Percentiles rank a stretch among this genome's conserved stretches.
phyloP scores from a whole-genome alignment of 176 grass and related monocot species.

The Oryza brachyantha region DNA sequence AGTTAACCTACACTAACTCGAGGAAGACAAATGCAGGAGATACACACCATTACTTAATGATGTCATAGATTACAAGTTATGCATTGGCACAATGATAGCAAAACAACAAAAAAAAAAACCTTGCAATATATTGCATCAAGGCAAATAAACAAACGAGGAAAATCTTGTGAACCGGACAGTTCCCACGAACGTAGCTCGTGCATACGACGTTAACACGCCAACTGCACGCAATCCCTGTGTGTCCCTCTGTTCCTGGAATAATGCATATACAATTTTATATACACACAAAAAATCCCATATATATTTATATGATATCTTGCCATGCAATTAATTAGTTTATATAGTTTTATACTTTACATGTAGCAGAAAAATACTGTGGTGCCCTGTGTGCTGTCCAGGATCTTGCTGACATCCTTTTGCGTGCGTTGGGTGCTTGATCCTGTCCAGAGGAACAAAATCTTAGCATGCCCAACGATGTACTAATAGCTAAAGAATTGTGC shows the following conservation, averaged over 20 bases:
- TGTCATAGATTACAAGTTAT: no score
- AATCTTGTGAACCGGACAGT: background rate
- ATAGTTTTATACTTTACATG: background rate
- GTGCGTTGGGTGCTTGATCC: background rate
- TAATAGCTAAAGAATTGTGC: background rate
- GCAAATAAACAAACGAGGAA: background rate
- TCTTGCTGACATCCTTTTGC: slow-evolving; percentile 18
- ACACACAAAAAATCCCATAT: no score
- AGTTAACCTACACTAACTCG: background rate
- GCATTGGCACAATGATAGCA: no score
- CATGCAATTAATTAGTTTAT: background rate
- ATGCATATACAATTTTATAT: background rate
- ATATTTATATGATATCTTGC: no score
- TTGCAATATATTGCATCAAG: background rate
- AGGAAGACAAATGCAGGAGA: background rate
- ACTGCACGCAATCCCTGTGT: background rate
- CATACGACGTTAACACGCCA: background rate
- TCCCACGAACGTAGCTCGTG: background rate
- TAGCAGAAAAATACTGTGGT: background rate
- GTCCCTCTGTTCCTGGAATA: background rate
- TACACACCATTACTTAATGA: background rate
- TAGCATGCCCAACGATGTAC: background rate
- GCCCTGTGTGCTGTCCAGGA: background rate
- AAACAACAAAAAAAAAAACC: background rate
- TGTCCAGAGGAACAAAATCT: slow-evolving; percentile 16